Evolutionary conservation across 495 filamentous ascomycete species (phyloP), one percentile per base, ranked within the genome.

Genomic region (Letharia columbiana): DNA sequence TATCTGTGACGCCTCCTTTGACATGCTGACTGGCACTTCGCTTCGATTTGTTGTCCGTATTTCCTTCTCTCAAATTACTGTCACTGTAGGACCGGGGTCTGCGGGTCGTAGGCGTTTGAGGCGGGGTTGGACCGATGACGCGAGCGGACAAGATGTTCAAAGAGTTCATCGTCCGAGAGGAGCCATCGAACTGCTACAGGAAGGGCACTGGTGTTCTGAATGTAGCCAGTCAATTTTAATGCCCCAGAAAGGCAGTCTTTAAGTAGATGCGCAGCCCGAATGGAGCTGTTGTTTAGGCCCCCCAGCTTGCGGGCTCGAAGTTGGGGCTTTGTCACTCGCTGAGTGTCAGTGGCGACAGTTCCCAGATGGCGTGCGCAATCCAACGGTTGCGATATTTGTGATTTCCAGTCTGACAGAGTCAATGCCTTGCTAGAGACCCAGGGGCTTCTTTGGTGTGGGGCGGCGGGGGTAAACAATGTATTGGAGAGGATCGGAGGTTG

Each of bases 91-190:
- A 70, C 9, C 68, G 63, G 35, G 54, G 57, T 40, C 69, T 66
- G 57, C 70, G 71, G 12, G 44, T 67, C 28, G 64, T 65, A 15
- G 77, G 74, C 41, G 70, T 76, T 37, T 76, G 70, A 57, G 80
- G 78, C 65, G 76, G 81, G 66, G 83, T 81, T 74, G 81, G 82
- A 71, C 87, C 87, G 68, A 89, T 86, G 74, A 94, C 90, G 79
- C 89, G 87, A 74, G 90, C 84, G 69, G 91, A 95, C 75, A 98
- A 83, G 76, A 96, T 89, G 77, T 96, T 96, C 81, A 98, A 79
- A 73, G 93, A 96, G 88, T 98, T 97, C 93, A 98, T 98, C 80
- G 87, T 92, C 79, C 74, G 72, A 73, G 71, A 71, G 74, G 75
- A 79, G 81, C 80, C 83, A 87, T 85, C 77, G 62, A 59, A 44